phyloP scores from a whole-genome alignment of 2,329 filamentous ascomycete species.

The Elsinoe necatrix region DNA sequence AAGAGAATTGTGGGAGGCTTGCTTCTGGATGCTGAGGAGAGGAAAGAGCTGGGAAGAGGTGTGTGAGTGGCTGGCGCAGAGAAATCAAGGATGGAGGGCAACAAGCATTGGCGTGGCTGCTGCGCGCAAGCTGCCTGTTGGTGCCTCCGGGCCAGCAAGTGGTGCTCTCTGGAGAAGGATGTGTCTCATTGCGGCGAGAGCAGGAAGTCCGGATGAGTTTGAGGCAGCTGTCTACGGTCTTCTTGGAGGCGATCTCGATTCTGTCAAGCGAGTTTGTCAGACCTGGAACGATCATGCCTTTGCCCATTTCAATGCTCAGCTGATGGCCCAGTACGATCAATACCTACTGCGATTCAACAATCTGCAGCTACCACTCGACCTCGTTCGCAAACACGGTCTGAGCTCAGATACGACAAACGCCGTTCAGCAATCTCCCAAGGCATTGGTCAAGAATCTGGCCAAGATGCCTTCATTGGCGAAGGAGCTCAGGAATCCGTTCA shows the following conservation, averaged over 20 bases:
- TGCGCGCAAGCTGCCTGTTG: slow-evolving; percentile 30
- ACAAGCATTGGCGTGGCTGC: slow-evolving; percentile 68
- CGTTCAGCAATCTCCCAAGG: slow-evolving; percentile 23
- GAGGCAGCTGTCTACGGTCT: slow-evolving; percentile 87
- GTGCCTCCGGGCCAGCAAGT: slow-evolving; percentile 34
- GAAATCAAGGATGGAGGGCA: slow-evolving; percentile 83
- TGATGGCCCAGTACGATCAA: slow-evolving; percentile 69
- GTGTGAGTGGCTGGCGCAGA: slow-evolving; percentile 75
- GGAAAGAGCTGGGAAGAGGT: slow-evolving; percentile 69
- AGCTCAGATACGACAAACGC: background rate
- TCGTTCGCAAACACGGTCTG: slow-evolving; percentile 1
- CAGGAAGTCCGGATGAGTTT: slow-evolving; percentile 62
- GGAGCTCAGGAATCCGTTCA: slow-evolving; percentile 58
- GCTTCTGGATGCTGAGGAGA: slow-evolving; percentile 82
- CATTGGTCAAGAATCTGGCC: slow-evolving; percentile 54
- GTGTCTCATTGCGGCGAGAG: slow-evolving; percentile 61
- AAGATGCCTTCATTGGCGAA: slow-evolving; percentile 46
- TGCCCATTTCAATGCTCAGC: slow-evolving; percentile 75
- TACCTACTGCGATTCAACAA: slow-evolving; percentile 47
- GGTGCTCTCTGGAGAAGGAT: slow-evolving; percentile 63
- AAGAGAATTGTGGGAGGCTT: slow-evolving; percentile 83
- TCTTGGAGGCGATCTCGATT: slow-evolving; percentile 73
- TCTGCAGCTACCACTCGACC: background rate
- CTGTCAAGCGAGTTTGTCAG: slow-evolving; percentile 66
- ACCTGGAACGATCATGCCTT: slow-evolving; percentile 84